A percentile compares a stretch with the other conserved stretches of the same genome.
Conservation (phyloP, 768 basidiomycete species). For the Lactifluus volemus region DNA sequence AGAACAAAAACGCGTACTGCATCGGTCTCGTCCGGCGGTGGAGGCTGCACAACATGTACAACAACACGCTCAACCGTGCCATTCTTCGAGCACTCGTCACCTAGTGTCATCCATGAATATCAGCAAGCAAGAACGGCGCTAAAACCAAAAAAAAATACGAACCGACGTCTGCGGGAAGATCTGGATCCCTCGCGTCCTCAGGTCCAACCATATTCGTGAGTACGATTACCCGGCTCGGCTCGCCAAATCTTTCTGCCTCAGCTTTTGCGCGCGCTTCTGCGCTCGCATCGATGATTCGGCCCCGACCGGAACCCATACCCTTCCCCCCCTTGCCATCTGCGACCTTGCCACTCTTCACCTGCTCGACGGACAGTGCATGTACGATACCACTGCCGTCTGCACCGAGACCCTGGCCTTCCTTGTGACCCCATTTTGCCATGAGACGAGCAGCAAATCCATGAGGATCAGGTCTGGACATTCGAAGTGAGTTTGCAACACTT, state of each 20-base stretch:
- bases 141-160: conserved; percentile 20
- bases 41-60: conserved; percentile 67
- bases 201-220: conserved; percentile 83
- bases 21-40: conserved; percentile 59
- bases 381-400: conserved; percentile 79
- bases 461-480: conserved; percentile 41
- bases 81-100: conserved; percentile 86
- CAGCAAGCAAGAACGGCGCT: not conserved
- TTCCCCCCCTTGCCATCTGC: conserved; percentile 32
- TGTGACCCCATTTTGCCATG: conserved; percentile 97
- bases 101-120: conserved; percentile 29
- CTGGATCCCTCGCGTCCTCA: conserved; percentile 80
- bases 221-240: conserved; percentile 83
- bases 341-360: conserved; percentile 35
- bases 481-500: not conserved
- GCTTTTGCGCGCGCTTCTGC: conserved; percentile 72
- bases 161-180: conserved; percentile 85
- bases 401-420: conserved; percentile 89
- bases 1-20: conserved; percentile 86
- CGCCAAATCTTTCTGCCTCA: conserved; percentile 76
- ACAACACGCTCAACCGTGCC: conserved; percentile 89
- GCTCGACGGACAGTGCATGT: conserved; percentile 80
- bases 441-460: conserved; percentile 75
- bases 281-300: conserved; percentile 85
- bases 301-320: conserved; percentile 59